These are phyloP conservation scores for Ceratonia siliqua DNA, from an alignment of 306 rosid species.

Conservation along the genomic window DNA sequence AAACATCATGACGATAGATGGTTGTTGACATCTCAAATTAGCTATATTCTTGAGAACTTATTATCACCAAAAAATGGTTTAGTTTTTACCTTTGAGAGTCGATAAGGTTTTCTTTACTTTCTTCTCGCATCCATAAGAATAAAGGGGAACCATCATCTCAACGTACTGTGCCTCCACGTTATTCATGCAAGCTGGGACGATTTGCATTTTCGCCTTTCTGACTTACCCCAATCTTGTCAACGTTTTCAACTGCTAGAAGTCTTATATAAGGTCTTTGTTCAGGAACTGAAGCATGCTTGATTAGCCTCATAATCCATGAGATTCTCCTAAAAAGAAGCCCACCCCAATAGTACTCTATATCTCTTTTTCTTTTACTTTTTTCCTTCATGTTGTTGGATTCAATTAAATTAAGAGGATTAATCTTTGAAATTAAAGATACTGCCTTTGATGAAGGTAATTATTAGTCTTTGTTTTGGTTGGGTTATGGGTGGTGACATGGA, in stretches of 20 bases:
- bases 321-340: conserved; percentile 23
- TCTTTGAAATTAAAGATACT: not conserved
- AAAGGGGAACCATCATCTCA: conserved; percentile 87
- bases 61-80: not conserved
- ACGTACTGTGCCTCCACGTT: conserved; percentile 75
- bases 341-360: not conserved
- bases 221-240: not conserved
- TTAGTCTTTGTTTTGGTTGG: conserved; percentile 14
- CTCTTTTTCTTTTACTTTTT: not conserved
- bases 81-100: conserved; percentile 55
- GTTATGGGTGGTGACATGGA: conserved; percentile 45
- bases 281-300: conserved; percentile 14
- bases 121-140: conserved; percentile 78
- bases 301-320: conserved; percentile 29
- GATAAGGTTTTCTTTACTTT: conserved; percentile 66
- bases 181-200: conserved; percentile 54
- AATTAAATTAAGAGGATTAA: conserved; percentile 7
- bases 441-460: conserved; percentile 31
- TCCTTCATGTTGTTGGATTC: not conserved
- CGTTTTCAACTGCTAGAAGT: not conserved
- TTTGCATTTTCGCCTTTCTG: conserved; percentile 66
- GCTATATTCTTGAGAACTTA: not conserved
- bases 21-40: not conserved
- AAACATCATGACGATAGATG: not conserved
- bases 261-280: conserved; percentile 34